These are phyloP conservation scores for Calamus simplicifolius DNA, from an alignment of 176 grass and related monocot species.

Conservation along the genomic window DNA sequence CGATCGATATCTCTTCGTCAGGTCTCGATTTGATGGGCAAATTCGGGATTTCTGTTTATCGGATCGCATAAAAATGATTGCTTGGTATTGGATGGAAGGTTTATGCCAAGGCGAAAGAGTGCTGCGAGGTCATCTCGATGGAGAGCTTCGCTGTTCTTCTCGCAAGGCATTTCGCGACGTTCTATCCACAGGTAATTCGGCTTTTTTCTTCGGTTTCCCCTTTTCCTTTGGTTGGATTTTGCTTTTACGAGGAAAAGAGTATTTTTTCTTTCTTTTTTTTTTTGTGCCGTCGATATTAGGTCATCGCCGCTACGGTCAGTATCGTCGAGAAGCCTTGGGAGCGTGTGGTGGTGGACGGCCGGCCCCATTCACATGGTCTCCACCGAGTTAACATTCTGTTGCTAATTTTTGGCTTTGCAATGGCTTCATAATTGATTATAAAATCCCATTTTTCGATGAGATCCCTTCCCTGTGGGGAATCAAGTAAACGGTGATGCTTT, in stretches of 20 bases:
- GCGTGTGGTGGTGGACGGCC: constrained; percentile 54
- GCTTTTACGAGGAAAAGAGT: neutral
- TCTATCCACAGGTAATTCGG: constrained; percentile 55
- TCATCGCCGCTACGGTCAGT: constrained; percentile 53
- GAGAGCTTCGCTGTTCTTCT: constrained; percentile 78
- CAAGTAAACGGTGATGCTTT: too few species aligned
- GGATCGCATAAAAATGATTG: neutral
- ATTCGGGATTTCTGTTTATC: too few species aligned
- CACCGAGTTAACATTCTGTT: too few species aligned
- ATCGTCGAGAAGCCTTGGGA: constrained; percentile 90
- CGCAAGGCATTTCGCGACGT: constrained; percentile 60
- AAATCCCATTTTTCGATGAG: too few species aligned
- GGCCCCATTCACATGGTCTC: constrained; percentile 66
- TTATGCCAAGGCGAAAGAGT: constrained; percentile 92
- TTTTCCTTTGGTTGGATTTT: neutral
- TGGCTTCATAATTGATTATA: too few species aligned
- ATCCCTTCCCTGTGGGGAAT: too few species aligned
- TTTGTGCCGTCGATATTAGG: constrained; percentile 27
- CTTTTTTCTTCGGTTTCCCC: neutral
- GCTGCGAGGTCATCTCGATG: constrained; percentile 54
- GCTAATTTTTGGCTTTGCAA: too few species aligned
- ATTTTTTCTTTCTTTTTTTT: neutral
- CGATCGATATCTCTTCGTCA: too few species aligned
- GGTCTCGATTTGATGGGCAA: too few species aligned
- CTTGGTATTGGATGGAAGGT: constrained; percentile 34